These are phyloP conservation scores for Amanita phalloides DNA, from an alignment of 768 basidiomycete species.

Conservation along the genomic window DNA sequence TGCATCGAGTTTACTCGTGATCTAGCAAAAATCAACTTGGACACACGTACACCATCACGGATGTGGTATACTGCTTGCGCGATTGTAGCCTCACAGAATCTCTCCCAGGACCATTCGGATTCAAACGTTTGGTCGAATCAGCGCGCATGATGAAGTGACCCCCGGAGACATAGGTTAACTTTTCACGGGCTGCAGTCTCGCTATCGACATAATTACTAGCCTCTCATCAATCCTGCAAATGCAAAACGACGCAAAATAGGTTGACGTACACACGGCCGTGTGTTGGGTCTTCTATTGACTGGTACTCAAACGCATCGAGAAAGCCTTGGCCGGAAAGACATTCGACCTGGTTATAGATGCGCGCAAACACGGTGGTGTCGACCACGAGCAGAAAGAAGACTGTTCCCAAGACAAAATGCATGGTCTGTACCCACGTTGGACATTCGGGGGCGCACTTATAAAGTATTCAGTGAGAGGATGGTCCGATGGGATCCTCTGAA, in stretches of 20 bases:
- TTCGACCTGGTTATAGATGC: constrained; percentile 34
- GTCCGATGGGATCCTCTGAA: neutral
- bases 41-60: constrained; percentile 38
- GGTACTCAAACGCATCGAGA: constrained; percentile 35
- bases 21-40: neutral
- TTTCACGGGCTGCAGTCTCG: constrained; percentile 36
- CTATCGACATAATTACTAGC: constrained; percentile 34
- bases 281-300: constrained; percentile 49
- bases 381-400: constrained; percentile 9
- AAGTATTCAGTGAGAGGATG: neutral
- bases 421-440: neutral
- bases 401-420: neutral
- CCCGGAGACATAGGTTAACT: constrained; percentile 46
- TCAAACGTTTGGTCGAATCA: constrained; percentile 37
- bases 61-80: constrained; percentile 39
- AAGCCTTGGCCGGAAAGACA: constrained; percentile 37
- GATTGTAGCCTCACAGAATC: constrained; percentile 48
- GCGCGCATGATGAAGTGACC: constrained; percentile 46
- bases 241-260: neutral
- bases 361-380: constrained; percentile 20
- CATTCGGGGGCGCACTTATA: neutral
- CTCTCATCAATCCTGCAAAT: neutral
- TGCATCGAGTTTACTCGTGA: constrained; percentile 7
- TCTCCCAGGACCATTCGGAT: constrained; percentile 39
- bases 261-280: constrained; percentile 49